Conservation (phyloP, 2,329 filamentous ascomycete genomes). For the Aspergillus terreus region DNA sequence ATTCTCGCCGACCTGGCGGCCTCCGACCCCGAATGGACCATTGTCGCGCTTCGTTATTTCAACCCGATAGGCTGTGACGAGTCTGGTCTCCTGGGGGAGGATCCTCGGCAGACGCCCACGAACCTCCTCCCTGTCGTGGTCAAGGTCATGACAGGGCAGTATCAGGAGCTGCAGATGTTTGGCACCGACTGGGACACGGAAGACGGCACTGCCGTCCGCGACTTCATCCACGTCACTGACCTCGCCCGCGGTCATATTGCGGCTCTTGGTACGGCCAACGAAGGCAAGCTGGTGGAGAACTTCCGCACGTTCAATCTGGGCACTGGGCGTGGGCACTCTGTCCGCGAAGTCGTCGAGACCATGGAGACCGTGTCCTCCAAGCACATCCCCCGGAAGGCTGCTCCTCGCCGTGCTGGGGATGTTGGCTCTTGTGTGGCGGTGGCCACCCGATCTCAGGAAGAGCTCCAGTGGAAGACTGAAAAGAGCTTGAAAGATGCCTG, state of each 20-base stretch:
- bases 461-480: slow-evolving; percentile 48
- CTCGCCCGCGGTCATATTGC: slow-evolving; percentile 62
- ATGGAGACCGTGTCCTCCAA: slow-evolving; percentile 38
- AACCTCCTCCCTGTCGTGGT: slow-evolving; percentile 64
- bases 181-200: slow-evolving; percentile 63
- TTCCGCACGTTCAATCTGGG: slow-evolving; percentile 42
- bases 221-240: slow-evolving; percentile 66
- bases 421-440: slow-evolving; percentile 39
- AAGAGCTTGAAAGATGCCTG: slow-evolving; percentile 38
- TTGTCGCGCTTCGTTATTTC: slow-evolving; percentile 64
- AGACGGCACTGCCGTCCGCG: slow-evolving; percentile 63
- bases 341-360: slow-evolving; percentile 34
- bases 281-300: slow-evolving; percentile 35
- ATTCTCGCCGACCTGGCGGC: slow-evolving; percentile 60
- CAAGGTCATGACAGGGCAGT: slow-evolving; percentile 56
- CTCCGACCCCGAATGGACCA: slow-evolving; percentile 60
- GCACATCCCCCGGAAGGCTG: slow-evolving; percentile 29
- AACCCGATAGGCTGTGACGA: slow-evolving; percentile 65
- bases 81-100: slow-evolving; percentile 61
- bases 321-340: slow-evolving; percentile 36
- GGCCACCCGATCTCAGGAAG: slow-evolving; percentile 44
- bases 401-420: slow-evolving; percentile 34
- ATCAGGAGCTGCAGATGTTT: slow-evolving; percentile 56
- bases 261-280: slow-evolving; percentile 45
- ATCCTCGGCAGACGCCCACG: slow-evolving; percentile 58